phyloP scores from a whole-genome alignment of 1,284 basidiomycete genomes.

The Microbotryum lychnidis-dioicae region DNA sequence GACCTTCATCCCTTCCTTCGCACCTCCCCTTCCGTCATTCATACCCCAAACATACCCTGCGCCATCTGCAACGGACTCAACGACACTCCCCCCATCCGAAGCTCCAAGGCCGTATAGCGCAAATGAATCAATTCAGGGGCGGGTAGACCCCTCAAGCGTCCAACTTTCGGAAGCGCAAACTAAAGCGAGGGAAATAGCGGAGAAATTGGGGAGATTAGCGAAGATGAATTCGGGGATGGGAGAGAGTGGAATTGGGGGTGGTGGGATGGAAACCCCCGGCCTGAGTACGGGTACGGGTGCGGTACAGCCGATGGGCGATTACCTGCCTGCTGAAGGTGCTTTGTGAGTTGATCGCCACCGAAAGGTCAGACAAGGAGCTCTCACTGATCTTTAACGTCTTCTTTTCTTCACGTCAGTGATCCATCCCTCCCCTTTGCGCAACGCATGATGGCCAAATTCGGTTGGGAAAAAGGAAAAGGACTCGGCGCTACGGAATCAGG shows the following conservation, averaged over 20 bases:
- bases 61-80: slow-evolving; percentile 4
- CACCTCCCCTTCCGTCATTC: slow-evolving; percentile 63
- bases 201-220: slow-evolving; percentile 28
- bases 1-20: slow-evolving; percentile 58
- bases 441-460: slow-evolving; percentile 83
- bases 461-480: slow-evolving; percentile 84
- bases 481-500: slow-evolving; percentile 73
- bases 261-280: neutral
- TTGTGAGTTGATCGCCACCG: slow-evolving; percentile 7
- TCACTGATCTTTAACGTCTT: neutral
- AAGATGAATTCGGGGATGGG: slow-evolving; percentile 3
- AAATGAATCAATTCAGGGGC: neutral
- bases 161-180: slow-evolving; percentile 26
- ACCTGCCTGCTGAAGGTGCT: neutral
- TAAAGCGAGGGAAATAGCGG: slow-evolving; percentile 35
- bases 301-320: neutral
- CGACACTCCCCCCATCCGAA: slow-evolving; percentile 7
- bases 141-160: neutral
- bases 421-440: slow-evolving; percentile 56
- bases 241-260: neutral
- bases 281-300: neutral
- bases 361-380: neutral
- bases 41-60: slow-evolving; percentile 10
- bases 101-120: neutral
- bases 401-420: neutral